Evolutionary conservation across 2,329 filamentous ascomycete species (phyloP).

Genomic region (Pezicula carpinea): DNA sequence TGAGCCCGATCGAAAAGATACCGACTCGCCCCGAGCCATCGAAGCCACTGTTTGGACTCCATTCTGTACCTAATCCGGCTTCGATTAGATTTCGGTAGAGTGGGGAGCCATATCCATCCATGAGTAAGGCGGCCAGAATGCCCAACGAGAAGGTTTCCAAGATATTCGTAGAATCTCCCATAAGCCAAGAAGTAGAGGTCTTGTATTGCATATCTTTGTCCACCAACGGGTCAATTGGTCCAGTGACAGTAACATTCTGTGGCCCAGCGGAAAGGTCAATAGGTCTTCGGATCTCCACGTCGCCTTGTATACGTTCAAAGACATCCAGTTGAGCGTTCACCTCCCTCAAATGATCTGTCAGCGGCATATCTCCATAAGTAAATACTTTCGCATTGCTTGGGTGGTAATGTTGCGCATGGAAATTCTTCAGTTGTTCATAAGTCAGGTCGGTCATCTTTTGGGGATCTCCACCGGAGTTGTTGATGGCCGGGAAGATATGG

Average conservation of each 20-base stretch:
- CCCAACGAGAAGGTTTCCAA: constrained; percentile 85
- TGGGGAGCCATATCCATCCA: constrained; percentile 94
- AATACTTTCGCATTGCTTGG: constrained; percentile 95
- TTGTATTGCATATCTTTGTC: constrained; percentile 86
- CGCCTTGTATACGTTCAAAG: constrained; percentile 67
- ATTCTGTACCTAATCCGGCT: constrained; percentile 84
- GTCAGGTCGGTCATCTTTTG: constrained; percentile 95
- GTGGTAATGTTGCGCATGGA: constrained; percentile 92
- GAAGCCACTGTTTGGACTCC: constrained; percentile 90
- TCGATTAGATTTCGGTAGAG: constrained; percentile 87
- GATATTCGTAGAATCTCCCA: constrained; percentile 76
- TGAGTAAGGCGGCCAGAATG: constrained; percentile 75
- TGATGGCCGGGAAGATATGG: constrained; percentile 86
- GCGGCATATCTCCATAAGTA: constrained; percentile 90
- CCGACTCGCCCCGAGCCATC: constrained; percentile 72
- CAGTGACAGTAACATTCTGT: constrained; percentile 64
- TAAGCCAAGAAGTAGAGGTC: constrained; percentile 89
- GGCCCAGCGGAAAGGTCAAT: constrained; percentile 66
- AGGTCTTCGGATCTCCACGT: constrained; percentile 71
- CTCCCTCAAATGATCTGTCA: constrained; percentile 75
- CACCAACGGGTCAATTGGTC: constrained; percentile 82
- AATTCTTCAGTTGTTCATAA: constrained; percentile 81
- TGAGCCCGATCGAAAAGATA: constrained; percentile 87
- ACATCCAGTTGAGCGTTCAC: constrained; percentile 68
- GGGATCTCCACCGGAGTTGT: constrained; percentile 96